A percentile compares a stretch with the other conserved stretches of the same genome.
phyloP scores from a whole-genome alignment of 2,329 filamentous ascomycete genomes.

The Nemania serpens region DNA sequence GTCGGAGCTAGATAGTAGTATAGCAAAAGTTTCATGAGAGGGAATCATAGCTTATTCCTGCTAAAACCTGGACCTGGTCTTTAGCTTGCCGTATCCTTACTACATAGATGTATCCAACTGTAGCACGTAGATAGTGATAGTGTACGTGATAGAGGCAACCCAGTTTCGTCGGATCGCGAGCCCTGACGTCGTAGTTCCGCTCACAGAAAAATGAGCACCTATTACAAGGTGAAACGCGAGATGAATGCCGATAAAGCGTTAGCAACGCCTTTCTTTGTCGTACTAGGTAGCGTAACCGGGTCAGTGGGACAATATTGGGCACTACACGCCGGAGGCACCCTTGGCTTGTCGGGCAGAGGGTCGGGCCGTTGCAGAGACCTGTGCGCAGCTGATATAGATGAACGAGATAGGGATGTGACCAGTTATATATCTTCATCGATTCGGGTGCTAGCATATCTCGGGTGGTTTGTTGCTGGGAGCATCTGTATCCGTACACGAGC shows the following conservation, averaged over 20 bases:
- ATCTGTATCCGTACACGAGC: conserved; percentile 22
- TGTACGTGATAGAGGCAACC: conserved; percentile 8
- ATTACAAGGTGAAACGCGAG: too few species aligned
- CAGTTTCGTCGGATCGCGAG: conserved; percentile 18
- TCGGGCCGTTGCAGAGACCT: conserved; percentile 16
- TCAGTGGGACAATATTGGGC: conserved; percentile 9
- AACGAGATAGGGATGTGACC: conserved; percentile 7
- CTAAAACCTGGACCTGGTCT: conserved; percentile 4
- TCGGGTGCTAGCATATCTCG: conserved; percentile 23
- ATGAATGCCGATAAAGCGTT: too few species aligned
- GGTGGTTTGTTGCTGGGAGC: conserved; percentile 17
- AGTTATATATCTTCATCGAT: conserved; percentile 9
- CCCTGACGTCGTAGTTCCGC: background rate
- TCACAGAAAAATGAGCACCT: background rate
- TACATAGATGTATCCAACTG: background rate
- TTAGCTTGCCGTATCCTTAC: background rate
- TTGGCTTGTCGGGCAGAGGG: conserved; percentile 6
- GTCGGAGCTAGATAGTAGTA: too few species aligned
- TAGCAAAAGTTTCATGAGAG: background rate
- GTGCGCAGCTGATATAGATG: background rate
- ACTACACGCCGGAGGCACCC: background rate
- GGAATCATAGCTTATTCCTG: conserved; percentile 8
- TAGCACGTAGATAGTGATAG: background rate
- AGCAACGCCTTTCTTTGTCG: too few species aligned
- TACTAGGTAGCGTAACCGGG: conserved; percentile 14